Conservation (phyloP, 73 alveolate genomes). For the Paramecium pentaurelia region DNA sequence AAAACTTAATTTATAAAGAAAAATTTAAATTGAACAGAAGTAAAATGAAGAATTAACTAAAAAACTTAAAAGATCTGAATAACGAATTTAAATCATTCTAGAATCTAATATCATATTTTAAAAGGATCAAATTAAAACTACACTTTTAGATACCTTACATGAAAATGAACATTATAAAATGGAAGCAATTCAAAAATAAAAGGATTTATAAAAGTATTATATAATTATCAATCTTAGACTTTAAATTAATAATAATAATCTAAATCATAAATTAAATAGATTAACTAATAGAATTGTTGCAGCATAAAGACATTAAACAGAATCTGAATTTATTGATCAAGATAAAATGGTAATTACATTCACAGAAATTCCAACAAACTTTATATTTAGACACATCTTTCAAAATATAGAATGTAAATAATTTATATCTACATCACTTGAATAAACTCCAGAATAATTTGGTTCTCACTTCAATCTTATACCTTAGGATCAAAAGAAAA, state of each 20-base stretch:
- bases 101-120: slow-evolving; percentile 7
- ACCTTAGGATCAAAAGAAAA: background rate
- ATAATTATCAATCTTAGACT: background rate
- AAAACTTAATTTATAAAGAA: background rate
- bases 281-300: background rate
- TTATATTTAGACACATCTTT: background rate
- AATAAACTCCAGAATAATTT: slow-evolving; percentile 7
- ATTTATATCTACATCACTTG: background rate
- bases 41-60: background rate
- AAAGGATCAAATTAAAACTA: background rate
- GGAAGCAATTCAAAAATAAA: background rate
- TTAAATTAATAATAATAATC: background rate
- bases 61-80: slow-evolving; percentile 4
- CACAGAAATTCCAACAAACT: slow-evolving; percentile 14
- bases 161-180: slow-evolving; percentile 33
- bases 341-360: slow-evolving; percentile 45
- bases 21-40: background rate
- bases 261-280: background rate
- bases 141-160: background rate
- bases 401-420: slow-evolving; percentile 5
- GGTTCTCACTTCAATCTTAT: background rate
- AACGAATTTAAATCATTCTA: background rate
- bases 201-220: background rate
- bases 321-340: slow-evolving; percentile 28
- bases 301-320: background rate